Conservation (phyloP, 2,329 filamentous ascomycete species). For the Beauveria pseudobassiana region DNA sequence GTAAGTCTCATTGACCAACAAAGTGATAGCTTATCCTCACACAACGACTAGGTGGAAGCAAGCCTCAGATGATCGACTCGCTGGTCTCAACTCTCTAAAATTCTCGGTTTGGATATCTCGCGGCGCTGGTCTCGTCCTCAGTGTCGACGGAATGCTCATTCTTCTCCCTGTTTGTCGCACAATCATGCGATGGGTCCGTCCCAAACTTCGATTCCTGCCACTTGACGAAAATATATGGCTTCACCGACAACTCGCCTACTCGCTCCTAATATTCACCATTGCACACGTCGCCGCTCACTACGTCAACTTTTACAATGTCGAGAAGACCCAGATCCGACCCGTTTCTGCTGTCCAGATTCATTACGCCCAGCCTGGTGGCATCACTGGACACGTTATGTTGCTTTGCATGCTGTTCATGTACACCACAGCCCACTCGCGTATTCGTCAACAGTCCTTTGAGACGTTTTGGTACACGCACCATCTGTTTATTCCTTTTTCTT, state of each 20-base stretch:
- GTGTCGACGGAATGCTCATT: conserved; percentile 79
- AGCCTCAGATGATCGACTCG: conserved; percentile 56
- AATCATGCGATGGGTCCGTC: conserved; percentile 73
- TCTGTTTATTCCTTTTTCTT: conserved; percentile 91
- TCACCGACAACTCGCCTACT: conserved; percentile 88
- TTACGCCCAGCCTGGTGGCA: conserved; percentile 79
- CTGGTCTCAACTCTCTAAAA: conserved; percentile 68
- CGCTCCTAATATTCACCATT: conserved; percentile 73
- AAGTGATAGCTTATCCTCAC: not conserved
- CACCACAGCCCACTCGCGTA: conserved; percentile 86
- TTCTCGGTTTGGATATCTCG: conserved; percentile 96
- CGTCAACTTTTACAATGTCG: conserved; percentile 97
- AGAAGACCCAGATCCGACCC: conserved; percentile 73
- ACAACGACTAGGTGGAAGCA: conserved; percentile 65
- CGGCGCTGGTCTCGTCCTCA: conserved; percentile 81
- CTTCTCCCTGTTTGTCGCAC: conserved; percentile 93
- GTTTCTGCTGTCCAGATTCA: conserved; percentile 83
- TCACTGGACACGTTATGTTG: conserved; percentile 95
- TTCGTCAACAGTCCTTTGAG: conserved; percentile 94
- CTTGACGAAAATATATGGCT: conserved; percentile 98
- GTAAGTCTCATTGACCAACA: conserved; percentile 41
- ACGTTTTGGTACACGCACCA: conserved; percentile 99
- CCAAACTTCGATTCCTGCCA: conserved; percentile 80
- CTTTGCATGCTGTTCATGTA: conserved; percentile 99
- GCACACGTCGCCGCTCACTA: conserved; percentile 79